Evolutionary conservation across 257 asterid genomes (phyloP), one percentile per base, ranked within the genome.

Genomic region (Linaria vulgaris): DNA sequence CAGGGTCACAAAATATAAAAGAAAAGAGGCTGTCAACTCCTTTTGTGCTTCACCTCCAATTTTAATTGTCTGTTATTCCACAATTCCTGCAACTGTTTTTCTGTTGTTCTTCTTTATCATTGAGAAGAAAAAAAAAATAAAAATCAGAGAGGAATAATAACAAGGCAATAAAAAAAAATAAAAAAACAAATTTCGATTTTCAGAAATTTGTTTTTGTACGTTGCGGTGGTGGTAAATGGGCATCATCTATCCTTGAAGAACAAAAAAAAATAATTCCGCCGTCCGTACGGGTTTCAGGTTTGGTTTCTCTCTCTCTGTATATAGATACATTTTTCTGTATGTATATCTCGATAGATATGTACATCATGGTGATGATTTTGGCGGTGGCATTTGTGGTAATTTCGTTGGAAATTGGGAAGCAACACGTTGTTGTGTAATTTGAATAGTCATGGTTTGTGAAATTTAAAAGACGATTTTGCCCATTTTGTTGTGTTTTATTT

Each of bases 211-310:
- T 24, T 43, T 63, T 61, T 56, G 21, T 16, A 16, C 5, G 9
- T 3, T 15, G 51, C 2, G 45, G 50, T 24, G 16, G 34, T 22
- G 61, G 12, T 30, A 61, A 27, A 46, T 68, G 63, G 57, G 27
- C 53, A 6, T n/a, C 1, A 34, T 34, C 51, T 17, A 55, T 59
- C 48, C 46, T 56, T 1, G n/a, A n/a, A n/a, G n/a, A n/a, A n/a
- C n/a, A n/a, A n/a, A 48, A 62, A 67, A 44, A 0, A 7, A 44
- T 2, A 41, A 41, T 34, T 34, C 41, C 9, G 63, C 63, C 23
- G 45, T 27, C 70, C 62, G 66, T 57, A 54, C 3, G 56, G 56
- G 19, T 64, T 39, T 65, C 64, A 25, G 34, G 41, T 68, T 79
- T 12, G 24, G 30, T 68, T 79, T 15, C 31, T 53, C 51, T 19